Evolutionary conservation across 768 basidiomycete species (phyloP), one percentile per base, ranked within the genome.

Genomic region (Hygrocybe coccinea): DNA sequence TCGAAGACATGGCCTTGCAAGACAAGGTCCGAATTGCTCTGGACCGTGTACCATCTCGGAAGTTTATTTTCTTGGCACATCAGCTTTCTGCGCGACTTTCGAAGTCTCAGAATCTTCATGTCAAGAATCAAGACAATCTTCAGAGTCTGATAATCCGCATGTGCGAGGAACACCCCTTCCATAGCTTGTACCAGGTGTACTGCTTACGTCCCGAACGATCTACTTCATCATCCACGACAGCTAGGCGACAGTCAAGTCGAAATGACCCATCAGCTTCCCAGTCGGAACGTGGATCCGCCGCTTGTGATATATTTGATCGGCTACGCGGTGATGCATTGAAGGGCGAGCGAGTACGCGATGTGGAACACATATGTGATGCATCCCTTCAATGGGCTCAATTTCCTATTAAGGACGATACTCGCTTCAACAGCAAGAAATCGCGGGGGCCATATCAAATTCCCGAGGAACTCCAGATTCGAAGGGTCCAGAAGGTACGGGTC

Each of bases 81-180:
- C 97, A 99, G 70, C 81, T 99, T 4, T 85, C 93, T 0, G 94
- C 95, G n/a, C 83, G 95, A 7, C 77, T 98, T 29, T 81, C 86
- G 11, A 80, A 73, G 43, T 56, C 75, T 14, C 59, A 66, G 8
- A 52, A 67, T 24, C 62, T 66, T 21, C 47, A 64, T 35, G 56
- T 70, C 5, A 59, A 69, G 39, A 76, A 74, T 52, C 91, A 93
- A 63, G 62, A 68, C 19, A 82, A 77, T 56, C 76, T 98, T 5
- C 83, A 86, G 50, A 69, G 62, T 2, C 71, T 89, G 24, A 75
- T 98, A 21, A 54, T 87, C 4, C 79, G 84, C 21, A 89, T 99
- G 79, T 90, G 89, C 63, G 70, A 69, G 55, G 91, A 97, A 51
- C 97, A 99, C 65, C 94, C 95, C 0, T 98, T 91, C 71, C 97